Percentiles rank a stretch among this genome's conserved stretches.
Conservation (phyloP, 441 rosid genomes). For the Corymbia citriodora region DNA sequence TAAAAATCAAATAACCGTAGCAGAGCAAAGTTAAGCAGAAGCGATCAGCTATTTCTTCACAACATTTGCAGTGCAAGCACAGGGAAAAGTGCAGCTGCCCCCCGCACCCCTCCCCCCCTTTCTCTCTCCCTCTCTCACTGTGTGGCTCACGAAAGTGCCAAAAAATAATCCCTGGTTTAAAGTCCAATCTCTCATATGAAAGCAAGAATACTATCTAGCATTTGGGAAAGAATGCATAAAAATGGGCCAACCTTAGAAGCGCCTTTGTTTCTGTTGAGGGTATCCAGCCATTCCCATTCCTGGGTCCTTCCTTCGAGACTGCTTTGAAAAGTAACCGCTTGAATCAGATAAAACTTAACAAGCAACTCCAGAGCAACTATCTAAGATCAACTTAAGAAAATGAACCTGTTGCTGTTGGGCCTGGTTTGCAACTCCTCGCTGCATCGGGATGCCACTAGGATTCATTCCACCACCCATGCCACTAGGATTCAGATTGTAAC, state of each 20-base stretch:
- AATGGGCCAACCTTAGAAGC: conserved; percentile 31
- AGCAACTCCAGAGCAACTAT: neutral
- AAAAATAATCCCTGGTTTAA: neutral
- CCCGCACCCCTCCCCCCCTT: neutral
- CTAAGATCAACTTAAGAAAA: neutral
- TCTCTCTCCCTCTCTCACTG: neutral
- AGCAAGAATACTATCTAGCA: neutral
- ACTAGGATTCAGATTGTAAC: conserved; percentile 59
- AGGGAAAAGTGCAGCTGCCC: neutral
- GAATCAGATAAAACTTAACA: neutral
- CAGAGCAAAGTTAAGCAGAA: neutral
- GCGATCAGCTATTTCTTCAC: neutral
- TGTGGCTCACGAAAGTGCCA: neutral
- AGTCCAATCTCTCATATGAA: neutral
- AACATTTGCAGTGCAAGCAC: neutral
- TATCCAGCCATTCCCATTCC: conserved; percentile 80
- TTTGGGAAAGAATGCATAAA: neutral
- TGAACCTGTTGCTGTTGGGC: conserved; percentile 50
- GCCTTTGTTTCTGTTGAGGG: conserved; percentile 82
- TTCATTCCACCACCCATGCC: conserved; percentile 72
- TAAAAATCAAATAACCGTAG: neutral
- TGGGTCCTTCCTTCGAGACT: conserved; percentile 82
- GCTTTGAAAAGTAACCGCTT: conserved; percentile 13
- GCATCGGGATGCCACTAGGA: conserved; percentile 67
- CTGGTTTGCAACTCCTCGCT: conserved; percentile 45